Evolutionary conservation across 441 rosid genomes (phyloP), one percentile per base, ranked within the genome.

Genomic region (Mallotus japonicus): DNA sequence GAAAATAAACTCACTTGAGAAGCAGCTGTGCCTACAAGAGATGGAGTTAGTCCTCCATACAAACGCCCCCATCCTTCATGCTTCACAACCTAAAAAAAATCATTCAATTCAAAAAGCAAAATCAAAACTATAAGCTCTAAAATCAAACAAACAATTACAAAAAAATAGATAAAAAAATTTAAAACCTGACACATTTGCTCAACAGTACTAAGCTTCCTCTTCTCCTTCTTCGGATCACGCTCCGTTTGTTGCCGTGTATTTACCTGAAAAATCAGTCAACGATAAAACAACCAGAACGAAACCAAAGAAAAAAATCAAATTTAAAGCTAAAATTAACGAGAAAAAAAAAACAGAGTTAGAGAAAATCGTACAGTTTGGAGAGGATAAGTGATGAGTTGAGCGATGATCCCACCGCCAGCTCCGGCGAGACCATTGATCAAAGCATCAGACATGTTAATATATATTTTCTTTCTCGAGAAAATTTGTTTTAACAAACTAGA

Each of bases 321-420:
- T 19, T 65, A 11, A 14, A 10, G 32, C 13, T 14, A 16, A 32
- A 2, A 22, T 6, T 8, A 1, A 78, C 2, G 12, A 28, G 0
- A 49, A 59, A 47, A 58, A 16, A 22, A 28, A 61, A 34, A 15
- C 5, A 65, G 32, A 50, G 20, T 32, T 24, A 24, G 28, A 24
- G 28, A 17, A 16, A 51, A 0, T 2, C 24, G 50, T 76, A 95
- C 99, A 63, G 94, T 90, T 83, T 95, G 99, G 63, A 95, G 97
- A 81, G 97, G 99, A 82, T 95, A 95, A 1, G 97, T 95, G 83
- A 95, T 88, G 69, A 95, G 90, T 74, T 95, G 99, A 84, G 99
- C 94, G 71, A 95, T 89, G 91, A 91, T 95, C 85, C 99, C 99
- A 44, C 97, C 99, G 28, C 97, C 97, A 50, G 97, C 97, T 66